phyloP scores from a whole-genome alignment of 805 yeast genomes.

The Teunomyces tritomae region DNA sequence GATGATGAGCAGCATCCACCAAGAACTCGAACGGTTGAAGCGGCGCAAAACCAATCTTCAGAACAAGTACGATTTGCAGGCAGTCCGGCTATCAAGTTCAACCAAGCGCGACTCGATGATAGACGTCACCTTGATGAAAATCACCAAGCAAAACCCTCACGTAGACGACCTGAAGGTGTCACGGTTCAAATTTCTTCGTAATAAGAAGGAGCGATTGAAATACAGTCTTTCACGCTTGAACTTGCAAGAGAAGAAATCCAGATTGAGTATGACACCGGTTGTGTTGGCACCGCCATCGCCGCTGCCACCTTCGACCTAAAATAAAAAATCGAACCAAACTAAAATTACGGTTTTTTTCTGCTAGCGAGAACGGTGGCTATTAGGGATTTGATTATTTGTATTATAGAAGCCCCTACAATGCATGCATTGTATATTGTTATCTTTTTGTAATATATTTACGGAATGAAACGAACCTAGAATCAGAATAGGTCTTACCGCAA shows the following conservation, averaged over 20 bases:
- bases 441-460: too few relatives aligned
- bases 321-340: background rate
- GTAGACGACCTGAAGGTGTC: conserved; percentile 36
- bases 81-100: conserved; percentile 30
- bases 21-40: conserved; percentile 31
- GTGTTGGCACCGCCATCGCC: conserved; percentile 7
- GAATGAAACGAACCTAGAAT: too few relatives aligned
- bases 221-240: conserved; percentile 30
- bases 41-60: conserved; percentile 30
- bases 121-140: conserved; percentile 10
- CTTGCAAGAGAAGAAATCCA: conserved; percentile 14
- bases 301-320: background rate
- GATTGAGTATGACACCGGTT: conserved; percentile 10
- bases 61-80: conserved; percentile 40
- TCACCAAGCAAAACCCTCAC: conserved; percentile 12
- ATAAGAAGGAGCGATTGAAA: conserved; percentile 45
- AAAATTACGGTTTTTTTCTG: too few relatives aligned
- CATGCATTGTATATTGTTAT: too few relatives aligned
- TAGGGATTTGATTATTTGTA: too few relatives aligned
- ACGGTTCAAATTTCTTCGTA: conserved; percentile 36
- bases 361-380: too few relatives aligned
- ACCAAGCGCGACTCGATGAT: conserved; percentile 9
- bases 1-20: conserved; percentile 28
- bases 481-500: too few relatives aligned
- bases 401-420: too few relatives aligned